Percentiles rank a stretch among this genome's conserved stretches.
phyloP scores from a whole-genome alignment of 768 basidiomycete genomes.

The Tricholoma sp. region DNA sequence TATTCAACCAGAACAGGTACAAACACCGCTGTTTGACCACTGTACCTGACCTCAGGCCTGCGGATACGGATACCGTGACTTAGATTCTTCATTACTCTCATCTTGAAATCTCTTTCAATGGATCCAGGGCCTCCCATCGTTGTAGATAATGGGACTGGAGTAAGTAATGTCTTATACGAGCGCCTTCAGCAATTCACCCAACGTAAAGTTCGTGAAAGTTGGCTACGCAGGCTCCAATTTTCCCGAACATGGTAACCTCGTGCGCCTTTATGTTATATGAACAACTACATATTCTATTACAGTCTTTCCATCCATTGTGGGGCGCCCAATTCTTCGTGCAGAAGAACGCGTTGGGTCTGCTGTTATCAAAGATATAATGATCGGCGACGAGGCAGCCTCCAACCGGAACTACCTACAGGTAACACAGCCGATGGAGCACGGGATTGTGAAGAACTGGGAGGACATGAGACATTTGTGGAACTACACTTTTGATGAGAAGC shows the following conservation, averaged over 20 bases:
- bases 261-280: not conserved
- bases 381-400: slow-evolving; percentile 94
- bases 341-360: slow-evolving; percentile 89
- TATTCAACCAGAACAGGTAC: too few species aligned
- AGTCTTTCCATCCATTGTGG: slow-evolving; percentile 97
- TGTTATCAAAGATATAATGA: slow-evolving; percentile 95
- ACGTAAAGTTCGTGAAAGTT: slow-evolving; percentile 77
- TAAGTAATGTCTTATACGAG: slow-evolving; percentile 31
- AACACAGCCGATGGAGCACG: slow-evolving; percentile 98
- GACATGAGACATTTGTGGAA: slow-evolving; percentile 99
- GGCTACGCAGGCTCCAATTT: slow-evolving; percentile 93
- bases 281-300: not conserved
- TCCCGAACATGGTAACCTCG: slow-evolving; percentile 75
- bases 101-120: slow-evolving; percentile 21
- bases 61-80: too few species aligned
- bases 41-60: too few species aligned
- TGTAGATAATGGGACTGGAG: slow-evolving; percentile 87
- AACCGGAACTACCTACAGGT: slow-evolving; percentile 95
- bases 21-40: not conserved
- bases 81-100: too few species aligned
- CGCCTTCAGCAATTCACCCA: slow-evolving; percentile 6
- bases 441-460: slow-evolving; percentile 98
- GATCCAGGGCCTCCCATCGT: slow-evolving; percentile 57
- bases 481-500: slow-evolving; percentile 96
- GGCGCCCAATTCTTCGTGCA: slow-evolving; percentile 93